These are phyloP conservation scores for Penstemon barbatus DNA, from an alignment of 257 asterid genomes.

Conservation along the genomic window DNA sequence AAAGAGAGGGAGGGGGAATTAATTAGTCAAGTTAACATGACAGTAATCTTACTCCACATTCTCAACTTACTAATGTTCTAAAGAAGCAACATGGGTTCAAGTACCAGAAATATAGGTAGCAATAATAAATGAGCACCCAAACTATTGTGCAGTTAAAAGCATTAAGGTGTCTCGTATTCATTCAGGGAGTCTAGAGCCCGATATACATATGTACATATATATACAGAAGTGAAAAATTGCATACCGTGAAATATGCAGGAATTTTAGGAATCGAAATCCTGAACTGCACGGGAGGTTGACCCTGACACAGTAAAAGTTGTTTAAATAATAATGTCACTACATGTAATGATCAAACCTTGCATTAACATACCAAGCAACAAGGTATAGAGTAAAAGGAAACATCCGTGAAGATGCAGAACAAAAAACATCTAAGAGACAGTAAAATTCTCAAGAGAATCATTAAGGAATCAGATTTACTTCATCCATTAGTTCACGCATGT, in stretches of 20 bases:
- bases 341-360: conserved; percentile 8
- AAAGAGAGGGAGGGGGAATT: background rate
- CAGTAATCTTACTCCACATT: background rate
- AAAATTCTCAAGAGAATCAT: conserved; percentile 11
- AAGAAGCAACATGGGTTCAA: background rate
- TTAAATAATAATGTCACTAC: conserved; percentile 25
- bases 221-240: conserved; percentile 20
- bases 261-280: conserved; percentile 82
- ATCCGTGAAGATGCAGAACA: conserved; percentile 20
- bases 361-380: background rate
- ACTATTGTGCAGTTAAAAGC: conserved; percentile 1
- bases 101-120: background rate
- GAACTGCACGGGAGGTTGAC: conserved; percentile 78
- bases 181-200: background rate
- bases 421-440: conserved; percentile 9
- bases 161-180: background rate
- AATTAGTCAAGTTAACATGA: background rate
- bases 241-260: conserved; percentile 98
- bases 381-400: conserved; percentile 11
- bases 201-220: background rate
- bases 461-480: conserved; percentile 1
- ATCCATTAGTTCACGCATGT: background rate
- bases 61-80: conserved; percentile 2
- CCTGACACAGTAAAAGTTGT: conserved; percentile 50
- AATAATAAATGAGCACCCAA: background rate